These are phyloP conservation scores for Rubia occidens DNA, from an alignment of 305 asterid species.

Conservation along the genomic window DNA sequence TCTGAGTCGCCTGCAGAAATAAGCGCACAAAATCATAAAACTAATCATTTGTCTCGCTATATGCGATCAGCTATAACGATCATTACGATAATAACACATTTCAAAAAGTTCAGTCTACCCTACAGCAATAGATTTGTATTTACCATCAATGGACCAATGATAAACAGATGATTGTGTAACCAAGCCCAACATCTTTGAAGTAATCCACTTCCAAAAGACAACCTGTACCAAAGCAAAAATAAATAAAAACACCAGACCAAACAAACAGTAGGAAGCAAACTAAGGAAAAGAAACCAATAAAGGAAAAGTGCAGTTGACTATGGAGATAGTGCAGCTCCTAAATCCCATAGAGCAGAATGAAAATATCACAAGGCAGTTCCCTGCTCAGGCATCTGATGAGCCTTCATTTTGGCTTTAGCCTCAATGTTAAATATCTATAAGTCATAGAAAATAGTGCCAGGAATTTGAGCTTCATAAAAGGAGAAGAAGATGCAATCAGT, in stretches of 20 bases:
- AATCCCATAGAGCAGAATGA: constrained; percentile 8
- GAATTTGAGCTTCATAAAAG: constrained; percentile 77
- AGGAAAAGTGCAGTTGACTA: background rate
- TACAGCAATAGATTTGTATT: constrained; percentile 9
- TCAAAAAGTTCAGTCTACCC: background rate
- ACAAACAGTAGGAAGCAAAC: background rate
- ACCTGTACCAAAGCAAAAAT: constrained; percentile 35
- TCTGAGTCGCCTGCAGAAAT: constrained; percentile 71
- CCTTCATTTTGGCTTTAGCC: constrained; percentile 85
- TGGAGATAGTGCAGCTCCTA: constrained; percentile 11
- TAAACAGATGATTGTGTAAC: constrained; percentile 88
- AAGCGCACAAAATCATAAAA: constrained; percentile 5
- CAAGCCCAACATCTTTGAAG: constrained; percentile 88
- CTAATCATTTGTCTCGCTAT: background rate
- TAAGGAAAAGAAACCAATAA: background rate
- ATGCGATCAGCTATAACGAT: background rate
- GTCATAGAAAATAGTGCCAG: constrained; percentile 92
- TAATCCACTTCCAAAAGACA: constrained; percentile 98
- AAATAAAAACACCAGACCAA: background rate
- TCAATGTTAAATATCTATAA: constrained; percentile 96
- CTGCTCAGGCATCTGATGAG: constrained; percentile 99
- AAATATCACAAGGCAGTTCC: constrained; percentile 25
- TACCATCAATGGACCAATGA: constrained; percentile 97
- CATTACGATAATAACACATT: background rate
- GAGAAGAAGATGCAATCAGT: constrained; percentile 29